phyloP scores from a whole-genome alignment of 108 stramenopile genomes.

The Halocafeteria seosinensis region DNA sequence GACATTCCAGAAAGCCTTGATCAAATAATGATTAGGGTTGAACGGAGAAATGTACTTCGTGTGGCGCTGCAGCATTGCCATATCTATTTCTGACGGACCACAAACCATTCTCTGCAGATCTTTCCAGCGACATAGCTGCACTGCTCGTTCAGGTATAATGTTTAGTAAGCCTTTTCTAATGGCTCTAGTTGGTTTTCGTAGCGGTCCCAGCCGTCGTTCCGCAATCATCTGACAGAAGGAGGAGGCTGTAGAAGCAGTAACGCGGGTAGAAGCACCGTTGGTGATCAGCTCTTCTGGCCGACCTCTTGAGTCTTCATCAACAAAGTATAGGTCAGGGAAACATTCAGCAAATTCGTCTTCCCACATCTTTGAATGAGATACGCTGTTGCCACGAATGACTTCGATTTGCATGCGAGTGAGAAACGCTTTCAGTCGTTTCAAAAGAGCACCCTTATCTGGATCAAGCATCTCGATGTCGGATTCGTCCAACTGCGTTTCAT shows the following conservation, averaged over 20 bases:
- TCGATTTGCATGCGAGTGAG: neutral
- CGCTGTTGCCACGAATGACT: neutral
- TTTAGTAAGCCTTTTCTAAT: neutral
- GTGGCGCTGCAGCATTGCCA: neutral
- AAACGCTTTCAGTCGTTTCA: neutral
- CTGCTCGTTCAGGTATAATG: neutral
- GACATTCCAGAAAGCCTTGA: neutral
- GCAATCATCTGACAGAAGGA: neutral
- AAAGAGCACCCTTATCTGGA: neutral
- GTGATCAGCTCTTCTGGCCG: neutral
- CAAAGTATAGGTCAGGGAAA: neutral
- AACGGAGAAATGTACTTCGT: neutral
- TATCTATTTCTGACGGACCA: neutral
- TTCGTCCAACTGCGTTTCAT: neutral
- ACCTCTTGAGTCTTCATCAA: neutral
- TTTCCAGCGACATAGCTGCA: neutral
- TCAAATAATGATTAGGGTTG: neutral
- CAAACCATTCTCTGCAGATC: neutral
- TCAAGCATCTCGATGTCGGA: neutral
- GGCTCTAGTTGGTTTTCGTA: neutral
- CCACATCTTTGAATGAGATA: neutral
- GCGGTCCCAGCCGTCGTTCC: neutral
- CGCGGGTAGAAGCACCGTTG: neutral
- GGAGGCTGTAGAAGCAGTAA: neutral
- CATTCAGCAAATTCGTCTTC: neutral